phyloP scores from a whole-genome alignment of 495 filamentous ascomycete genomes.

The Peziza echinospora region DNA sequence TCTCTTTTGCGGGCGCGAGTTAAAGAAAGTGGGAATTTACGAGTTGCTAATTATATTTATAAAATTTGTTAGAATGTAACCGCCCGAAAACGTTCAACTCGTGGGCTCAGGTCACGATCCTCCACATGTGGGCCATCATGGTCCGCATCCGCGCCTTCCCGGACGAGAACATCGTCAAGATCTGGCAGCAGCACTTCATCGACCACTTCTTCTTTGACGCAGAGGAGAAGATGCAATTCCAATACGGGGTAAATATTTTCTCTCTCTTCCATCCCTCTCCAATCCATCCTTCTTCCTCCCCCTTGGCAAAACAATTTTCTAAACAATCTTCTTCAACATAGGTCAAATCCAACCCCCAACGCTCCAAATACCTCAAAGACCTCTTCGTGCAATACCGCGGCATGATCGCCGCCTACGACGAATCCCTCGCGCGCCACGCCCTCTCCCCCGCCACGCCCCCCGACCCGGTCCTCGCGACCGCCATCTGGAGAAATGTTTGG shows the following conservation, averaged over 20 bases:
- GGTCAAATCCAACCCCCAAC: slow-evolving; percentile 43
- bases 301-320: too few relatives aligned
- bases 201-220: slow-evolving; percentile 88
- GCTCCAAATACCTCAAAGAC: slow-evolving; percentile 79
- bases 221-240: slow-evolving; percentile 56
- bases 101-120: slow-evolving; percentile 87
- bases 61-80: slow-evolving; percentile 7
- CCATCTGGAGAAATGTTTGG: slow-evolving; percentile 86
- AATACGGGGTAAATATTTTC: slow-evolving; percentile 12
- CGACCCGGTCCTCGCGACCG: slow-evolving; percentile 66
- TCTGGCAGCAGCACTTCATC: slow-evolving; percentile 55
- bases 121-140: slow-evolving; percentile 87
- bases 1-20: not conserved
- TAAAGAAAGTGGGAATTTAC: not conserved
- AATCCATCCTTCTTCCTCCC: slow-evolving; percentile 60
- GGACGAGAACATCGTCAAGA: slow-evolving; percentile 14
- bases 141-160: slow-evolving; percentile 52
- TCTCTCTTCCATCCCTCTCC: slow-evolving; percentile 68
- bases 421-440: slow-evolving; percentile 42
- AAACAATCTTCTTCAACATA: slow-evolving; percentile 52
- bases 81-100: slow-evolving; percentile 58
- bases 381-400: slow-evolving; percentile 84
- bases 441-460: slow-evolving; percentile 19
- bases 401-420: slow-evolving; percentile 61
- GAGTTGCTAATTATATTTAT: not conserved